Percentiles rank a stretch among this genome's conserved stretches.
These are phyloP conservation scores for Penicillium arizonense DNA, from an alignment of 495 filamentous ascomycete species.

Conservation along the genomic window DNA sequence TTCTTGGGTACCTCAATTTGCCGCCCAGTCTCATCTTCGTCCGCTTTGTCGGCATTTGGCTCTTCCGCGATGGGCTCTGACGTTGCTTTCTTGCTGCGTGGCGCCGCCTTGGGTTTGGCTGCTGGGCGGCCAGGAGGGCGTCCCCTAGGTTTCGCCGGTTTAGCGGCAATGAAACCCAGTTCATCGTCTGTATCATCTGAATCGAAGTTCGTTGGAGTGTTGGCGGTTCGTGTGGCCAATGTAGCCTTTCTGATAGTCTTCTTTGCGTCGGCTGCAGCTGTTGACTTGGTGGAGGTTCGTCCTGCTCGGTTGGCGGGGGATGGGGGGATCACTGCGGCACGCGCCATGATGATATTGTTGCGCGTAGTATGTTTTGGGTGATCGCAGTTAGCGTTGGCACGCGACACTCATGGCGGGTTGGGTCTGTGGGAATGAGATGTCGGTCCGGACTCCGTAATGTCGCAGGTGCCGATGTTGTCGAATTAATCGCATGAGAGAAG, in stretches of 20 bases:
- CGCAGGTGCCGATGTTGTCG: slow-evolving; percentile 1
- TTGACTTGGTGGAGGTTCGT: slow-evolving; percentile 18
- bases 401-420: slow-evolving; percentile 21
- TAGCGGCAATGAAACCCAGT: slow-evolving; percentile 30
- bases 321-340: slow-evolving; percentile 39
- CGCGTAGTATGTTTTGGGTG: slow-evolving; percentile 3
- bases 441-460: slow-evolving; percentile 1
- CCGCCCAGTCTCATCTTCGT: slow-evolving; percentile 24
- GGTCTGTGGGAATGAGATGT: not conserved
- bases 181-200: slow-evolving; percentile 44
- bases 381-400: slow-evolving; percentile 4
- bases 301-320: slow-evolving; percentile 33
- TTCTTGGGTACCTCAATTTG: slow-evolving; percentile 33
- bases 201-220: slow-evolving; percentile 16
- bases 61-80: slow-evolving; percentile 4
- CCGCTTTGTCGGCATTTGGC: slow-evolving; percentile 13
- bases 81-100: slow-evolving; percentile 20
- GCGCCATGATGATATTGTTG: slow-evolving; percentile 34
- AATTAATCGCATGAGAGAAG: slow-evolving; percentile 8
- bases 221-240: slow-evolving; percentile 11
- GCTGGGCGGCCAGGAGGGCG: slow-evolving; percentile 16
- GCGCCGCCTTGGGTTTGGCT: slow-evolving; percentile 8
- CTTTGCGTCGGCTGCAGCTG: slow-evolving; percentile 14
- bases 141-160: slow-evolving; percentile 13
- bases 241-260: slow-evolving; percentile 20